These are phyloP conservation scores for Serendipita sp. DNA, from an alignment of 768 basidiomycete genomes.

Conservation along the genomic window DNA sequence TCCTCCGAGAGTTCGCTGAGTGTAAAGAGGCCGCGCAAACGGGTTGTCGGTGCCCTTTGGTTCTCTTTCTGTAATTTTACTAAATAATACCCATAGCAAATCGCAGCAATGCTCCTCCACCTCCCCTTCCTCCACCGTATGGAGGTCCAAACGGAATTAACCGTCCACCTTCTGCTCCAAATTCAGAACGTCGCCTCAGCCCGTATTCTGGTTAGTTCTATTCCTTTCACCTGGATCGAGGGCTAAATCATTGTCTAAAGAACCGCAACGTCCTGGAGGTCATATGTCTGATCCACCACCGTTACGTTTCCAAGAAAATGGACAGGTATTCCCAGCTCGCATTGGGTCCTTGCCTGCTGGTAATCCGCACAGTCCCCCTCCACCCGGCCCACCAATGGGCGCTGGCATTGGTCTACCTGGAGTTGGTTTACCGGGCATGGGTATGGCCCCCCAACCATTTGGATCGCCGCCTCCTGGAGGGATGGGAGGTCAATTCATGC, in stretches of 20 bases:
- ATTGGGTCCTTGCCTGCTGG: not conserved
- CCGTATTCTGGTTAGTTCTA: not conserved
- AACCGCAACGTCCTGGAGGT: not conserved
- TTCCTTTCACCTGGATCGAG: not conserved
- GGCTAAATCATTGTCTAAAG: not conserved
- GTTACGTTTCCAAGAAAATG: not conserved
- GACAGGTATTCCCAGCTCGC: not conserved
- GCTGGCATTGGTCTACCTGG: not conserved
- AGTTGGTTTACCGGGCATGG: not conserved
- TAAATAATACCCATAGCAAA: not conserved
- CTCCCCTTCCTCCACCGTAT: conserved; percentile 1
- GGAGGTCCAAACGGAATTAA: not conserved
- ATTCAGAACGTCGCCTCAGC: not conserved
- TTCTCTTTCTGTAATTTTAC: not conserved
- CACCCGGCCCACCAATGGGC: not conserved
- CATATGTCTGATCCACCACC: not conserved
- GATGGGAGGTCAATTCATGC: conserved; percentile 5
- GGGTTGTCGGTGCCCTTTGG: not conserved
- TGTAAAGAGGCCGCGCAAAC: conserved; percentile 23
- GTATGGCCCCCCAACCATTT: not conserved
- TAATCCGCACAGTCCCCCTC: not conserved
- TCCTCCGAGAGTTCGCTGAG: conserved; percentile 57
- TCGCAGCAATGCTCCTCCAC: not conserved
- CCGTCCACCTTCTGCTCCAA: not conserved
- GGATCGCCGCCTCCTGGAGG: conserved; percentile 23